Evolutionary conservation across 2,329 filamentous ascomycete genomes (phyloP), one percentile per base, ranked within the genome.

Genomic region (Drechslerella dactyloides): DNA sequence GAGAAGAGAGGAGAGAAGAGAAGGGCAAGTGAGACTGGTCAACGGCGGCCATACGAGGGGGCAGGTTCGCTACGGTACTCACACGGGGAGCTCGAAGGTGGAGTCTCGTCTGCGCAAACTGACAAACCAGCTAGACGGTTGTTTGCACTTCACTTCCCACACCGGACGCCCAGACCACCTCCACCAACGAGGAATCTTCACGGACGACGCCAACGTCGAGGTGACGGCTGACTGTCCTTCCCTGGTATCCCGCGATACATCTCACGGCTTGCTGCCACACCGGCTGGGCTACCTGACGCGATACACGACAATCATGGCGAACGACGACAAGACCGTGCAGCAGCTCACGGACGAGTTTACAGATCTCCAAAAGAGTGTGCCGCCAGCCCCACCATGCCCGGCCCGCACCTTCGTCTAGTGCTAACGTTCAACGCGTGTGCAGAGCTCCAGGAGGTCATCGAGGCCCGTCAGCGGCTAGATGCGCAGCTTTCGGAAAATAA

Each of bases 401-500:
- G 21, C 33, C 53, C 52, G 15, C 11, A 23, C 48, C 37, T 11
- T n/a, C 10, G 42, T 17, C 44, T 54, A 46, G 52, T 35, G 23
- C 53, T 44, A n/a, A 53, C 19, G 8, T 56, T 13, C 61, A 21
- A 52, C 53, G 7, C 57, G 37, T 54, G 17, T 64, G 15, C 76
- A 96, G 94, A 97, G 76, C 85, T 97, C 62, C 90, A 92, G 79
- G 85, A 83, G 48, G 83, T 86, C 17, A 86, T 97, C 24, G 84
- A 87, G 50, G 90, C 91, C 8, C 87, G 93, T 74, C 93, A 99
- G 82, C 96, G 90, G 81, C 87, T 99, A 5, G 93, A 97, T 79
- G 90, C 92, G 5, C 94, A 99, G 80, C 90, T 90, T 79, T 91
- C 96, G 78, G 94, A 99, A 80, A 99, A 97, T 79, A 82, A 88